Conservation (phyloP, 345 rosid species). For the Carallia brachiata region DNA sequence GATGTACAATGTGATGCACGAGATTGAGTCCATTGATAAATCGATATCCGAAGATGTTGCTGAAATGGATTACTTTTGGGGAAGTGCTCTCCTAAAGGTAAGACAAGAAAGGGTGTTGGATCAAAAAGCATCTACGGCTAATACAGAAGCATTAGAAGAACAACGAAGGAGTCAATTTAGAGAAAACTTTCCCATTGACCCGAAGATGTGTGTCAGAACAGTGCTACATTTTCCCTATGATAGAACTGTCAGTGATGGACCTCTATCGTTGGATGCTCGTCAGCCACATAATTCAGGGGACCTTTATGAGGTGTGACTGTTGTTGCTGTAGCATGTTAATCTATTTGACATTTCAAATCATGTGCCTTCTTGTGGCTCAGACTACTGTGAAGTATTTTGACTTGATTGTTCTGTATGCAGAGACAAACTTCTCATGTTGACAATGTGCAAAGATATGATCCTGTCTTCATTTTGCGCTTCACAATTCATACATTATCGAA, state of each 20-base stretch:
- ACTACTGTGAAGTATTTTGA: not conserved
- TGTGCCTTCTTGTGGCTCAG: not conserved
- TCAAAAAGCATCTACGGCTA: slow-evolving; percentile 36
- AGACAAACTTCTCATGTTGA: slow-evolving; percentile 28
- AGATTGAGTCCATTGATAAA: slow-evolving; percentile 49
- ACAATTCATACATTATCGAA: slow-evolving; percentile 54
- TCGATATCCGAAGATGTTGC: slow-evolving; percentile 35
- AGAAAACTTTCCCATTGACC: slow-evolving; percentile 78
- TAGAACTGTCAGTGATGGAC: slow-evolving; percentile 31
- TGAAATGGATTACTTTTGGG: slow-evolving; percentile 74
- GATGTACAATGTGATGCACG: slow-evolving; percentile 60
- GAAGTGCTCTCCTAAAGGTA: slow-evolving; percentile 55
- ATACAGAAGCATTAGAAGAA: slow-evolving; percentile 50
- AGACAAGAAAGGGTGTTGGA: slow-evolving; percentile 51
- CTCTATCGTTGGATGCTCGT: not conserved
- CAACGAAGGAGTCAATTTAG: slow-evolving; percentile 55
- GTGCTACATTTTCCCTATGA: slow-evolving; percentile 65
- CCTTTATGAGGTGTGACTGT: slow-evolving; percentile 12
- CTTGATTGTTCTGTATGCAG: slow-evolving; percentile 24
- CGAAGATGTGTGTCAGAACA: slow-evolving; percentile 66
- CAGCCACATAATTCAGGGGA: slow-evolving; percentile 2
- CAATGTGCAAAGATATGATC: slow-evolving; percentile 58
- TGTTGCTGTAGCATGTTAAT: not conserved
- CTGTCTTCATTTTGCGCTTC: slow-evolving; percentile 71
- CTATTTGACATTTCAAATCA: slow-evolving; percentile 10